These are phyloP conservation scores for Kodamaea laetipori DNA, from an alignment of 805 yeast genomes.

Conservation along the genomic window DNA sequence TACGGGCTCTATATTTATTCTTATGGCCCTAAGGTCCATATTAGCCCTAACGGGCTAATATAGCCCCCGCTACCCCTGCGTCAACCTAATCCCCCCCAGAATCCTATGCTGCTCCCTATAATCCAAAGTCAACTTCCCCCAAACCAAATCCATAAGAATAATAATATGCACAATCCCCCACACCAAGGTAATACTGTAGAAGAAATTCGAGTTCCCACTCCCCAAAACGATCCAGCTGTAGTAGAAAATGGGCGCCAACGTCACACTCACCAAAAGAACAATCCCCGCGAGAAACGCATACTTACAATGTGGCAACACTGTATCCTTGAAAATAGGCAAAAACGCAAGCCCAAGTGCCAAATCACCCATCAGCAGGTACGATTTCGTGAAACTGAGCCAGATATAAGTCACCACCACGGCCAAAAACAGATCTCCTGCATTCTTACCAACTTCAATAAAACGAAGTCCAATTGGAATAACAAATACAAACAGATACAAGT, in stretches of 20 bases:
- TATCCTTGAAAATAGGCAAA: constrained; percentile 46
- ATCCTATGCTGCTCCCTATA: constrained; percentile 49
- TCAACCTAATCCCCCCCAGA: constrained; percentile 41
- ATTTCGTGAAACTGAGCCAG: constrained; percentile 63
- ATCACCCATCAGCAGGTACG: constrained; percentile 87
- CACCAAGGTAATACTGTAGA: constrained; percentile 88
- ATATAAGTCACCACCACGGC: constrained; percentile 48
- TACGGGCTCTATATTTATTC: too few relatives aligned
- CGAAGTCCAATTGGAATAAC: constrained; percentile 75
- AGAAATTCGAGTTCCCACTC: constrained; percentile 94
- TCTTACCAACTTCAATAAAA: constrained; percentile 38
- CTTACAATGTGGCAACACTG: constrained; percentile 48
- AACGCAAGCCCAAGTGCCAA: constrained; percentile 48
- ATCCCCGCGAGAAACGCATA: constrained; percentile 50
- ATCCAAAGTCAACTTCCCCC: constrained; percentile 76
- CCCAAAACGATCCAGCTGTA: constrained; percentile 93
- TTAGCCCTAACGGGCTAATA: too few relatives aligned
- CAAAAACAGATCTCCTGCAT: constrained; percentile 55
- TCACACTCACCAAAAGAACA: constrained; percentile 51
- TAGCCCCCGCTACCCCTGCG: constrained; percentile 49
- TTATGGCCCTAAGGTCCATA: too few relatives aligned
- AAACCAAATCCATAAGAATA: constrained; percentile 71
- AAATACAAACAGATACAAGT: constrained; percentile 66
- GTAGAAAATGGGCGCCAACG: constrained; percentile 85
- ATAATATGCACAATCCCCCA: constrained; percentile 71